A percentile compares a stretch with the other conserved stretches of the same genome.
phyloP scores from a whole-genome alignment of 805 yeast species.

The Starmerella asiatica region DNA sequence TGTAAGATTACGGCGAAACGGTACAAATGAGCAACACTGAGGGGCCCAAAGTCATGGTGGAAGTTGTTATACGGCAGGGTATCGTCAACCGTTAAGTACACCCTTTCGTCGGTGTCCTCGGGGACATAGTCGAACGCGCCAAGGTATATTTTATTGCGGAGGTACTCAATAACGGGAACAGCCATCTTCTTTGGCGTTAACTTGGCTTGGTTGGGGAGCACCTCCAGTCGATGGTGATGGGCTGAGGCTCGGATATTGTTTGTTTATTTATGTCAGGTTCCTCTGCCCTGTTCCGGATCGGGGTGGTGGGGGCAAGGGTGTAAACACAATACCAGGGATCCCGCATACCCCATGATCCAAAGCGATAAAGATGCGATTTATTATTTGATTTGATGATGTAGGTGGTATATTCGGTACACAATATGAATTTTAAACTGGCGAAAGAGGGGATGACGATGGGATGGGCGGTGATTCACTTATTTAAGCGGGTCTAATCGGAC shows the following conservation, averaged over 20 bases:
- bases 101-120: slow-evolving; percentile 56
- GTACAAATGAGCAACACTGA: slow-evolving; percentile 84
- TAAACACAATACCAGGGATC: background rate
- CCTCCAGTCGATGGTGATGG: background rate
- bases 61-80: slow-evolving; percentile 87
- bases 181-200: slow-evolving; percentile 2
- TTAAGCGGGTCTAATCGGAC: too few relatives aligned
- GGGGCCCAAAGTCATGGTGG: slow-evolving; percentile 92
- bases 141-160: slow-evolving; percentile 46
- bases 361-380: too few relatives aligned
- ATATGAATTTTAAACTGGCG: too few relatives aligned
- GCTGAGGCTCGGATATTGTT: background rate
- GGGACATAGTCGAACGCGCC: slow-evolving; percentile 82
- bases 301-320: background rate
- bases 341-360: too few relatives aligned
- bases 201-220: too few relatives aligned
- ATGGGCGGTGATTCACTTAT: too few relatives aligned
- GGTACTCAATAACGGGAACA: slow-evolving; percentile 28
- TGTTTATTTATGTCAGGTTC: background rate
- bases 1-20: slow-evolving; percentile 91
- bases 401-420: too few relatives aligned
- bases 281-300: background rate
- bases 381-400: too few relatives aligned
- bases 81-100: slow-evolving; percentile 85
- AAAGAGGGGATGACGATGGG: too few relatives aligned